phyloP scores from a whole-genome alignment of 768 basidiomycete species.

The Pluteus cervinus region DNA sequence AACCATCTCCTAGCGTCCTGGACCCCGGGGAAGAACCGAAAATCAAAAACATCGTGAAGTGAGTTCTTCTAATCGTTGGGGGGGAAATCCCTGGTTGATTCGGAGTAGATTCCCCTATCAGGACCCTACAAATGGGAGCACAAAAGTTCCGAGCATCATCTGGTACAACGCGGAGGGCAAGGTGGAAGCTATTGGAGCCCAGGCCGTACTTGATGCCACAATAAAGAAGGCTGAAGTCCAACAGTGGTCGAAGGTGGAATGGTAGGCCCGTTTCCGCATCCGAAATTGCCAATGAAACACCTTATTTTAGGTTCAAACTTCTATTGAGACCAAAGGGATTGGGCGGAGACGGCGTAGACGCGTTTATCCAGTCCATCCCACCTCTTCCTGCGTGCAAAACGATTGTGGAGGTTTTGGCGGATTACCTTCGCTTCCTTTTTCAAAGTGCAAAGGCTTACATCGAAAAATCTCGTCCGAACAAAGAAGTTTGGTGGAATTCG shows the following conservation, averaged over 20 bases:
- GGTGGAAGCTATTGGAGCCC: slow-evolving; percentile 33
- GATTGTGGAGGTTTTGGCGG: slow-evolving; percentile 26
- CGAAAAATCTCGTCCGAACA: slow-evolving; percentile 27
- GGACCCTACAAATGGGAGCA: slow-evolving; percentile 21
- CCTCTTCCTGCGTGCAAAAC: slow-evolving; percentile 28
- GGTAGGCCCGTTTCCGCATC: slow-evolving; percentile 18
- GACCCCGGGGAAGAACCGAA: slow-evolving; percentile 25
- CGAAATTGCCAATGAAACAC: not conserved
- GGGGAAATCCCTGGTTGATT: not conserved
- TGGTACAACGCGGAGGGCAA: slow-evolving; percentile 33
- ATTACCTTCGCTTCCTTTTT: slow-evolving; percentile 36
- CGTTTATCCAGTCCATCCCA: too few species aligned
- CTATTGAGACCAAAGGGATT: slow-evolving; percentile 12
- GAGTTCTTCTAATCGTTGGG: slow-evolving; percentile 14
- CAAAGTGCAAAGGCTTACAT: slow-evolving; percentile 32
- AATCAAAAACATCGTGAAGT: slow-evolving; percentile 34
- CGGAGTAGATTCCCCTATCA: slow-evolving; percentile 15
- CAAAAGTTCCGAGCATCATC: slow-evolving; percentile 30
- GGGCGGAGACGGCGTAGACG: not conserved
- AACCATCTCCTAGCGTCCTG: slow-evolving; percentile 20
- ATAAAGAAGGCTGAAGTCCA: slow-evolving; percentile 31
- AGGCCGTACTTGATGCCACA: slow-evolving; percentile 27
- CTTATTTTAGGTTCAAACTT: slow-evolving; percentile 14
- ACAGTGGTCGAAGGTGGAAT: slow-evolving; percentile 36
- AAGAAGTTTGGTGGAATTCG: slow-evolving; percentile 31